Conservation (phyloP, 306 rosid species). For the Quercus aquifolioides region DNA sequence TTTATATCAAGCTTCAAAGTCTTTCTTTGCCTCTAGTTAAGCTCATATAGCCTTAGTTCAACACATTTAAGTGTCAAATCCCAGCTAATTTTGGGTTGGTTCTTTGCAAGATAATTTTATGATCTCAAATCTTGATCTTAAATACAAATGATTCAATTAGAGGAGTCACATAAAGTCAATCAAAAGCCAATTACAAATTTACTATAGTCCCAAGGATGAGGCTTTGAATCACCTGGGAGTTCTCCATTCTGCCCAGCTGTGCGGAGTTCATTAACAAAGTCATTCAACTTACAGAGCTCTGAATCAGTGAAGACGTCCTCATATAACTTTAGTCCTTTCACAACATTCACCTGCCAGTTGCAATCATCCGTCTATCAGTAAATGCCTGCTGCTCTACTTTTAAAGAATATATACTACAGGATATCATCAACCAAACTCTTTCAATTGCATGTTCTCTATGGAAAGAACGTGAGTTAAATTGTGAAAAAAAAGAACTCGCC, state of each 20-base stretch:
- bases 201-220: not conserved
- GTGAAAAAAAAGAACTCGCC: conserved; percentile 63
- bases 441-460: conserved; percentile 17
- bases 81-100: not conserved
- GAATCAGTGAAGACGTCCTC: conserved; percentile 72
- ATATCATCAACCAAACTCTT: not conserved
- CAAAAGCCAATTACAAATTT: not conserved
- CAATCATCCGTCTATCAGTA: conserved; percentile 30
- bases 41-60: not conserved
- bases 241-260: conserved; percentile 87
- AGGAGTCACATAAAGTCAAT: not conserved
- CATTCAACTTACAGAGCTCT: conserved; percentile 66
- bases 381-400: conserved; percentile 6
- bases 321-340: conserved; percentile 85
- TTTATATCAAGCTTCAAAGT: not conserved
- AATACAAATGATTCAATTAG: not conserved
- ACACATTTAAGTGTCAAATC: not conserved
- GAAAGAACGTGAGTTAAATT: conserved; percentile 2
- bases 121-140: not conserved
- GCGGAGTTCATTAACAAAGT: conserved; percentile 69
- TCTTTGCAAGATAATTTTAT: not conserved
- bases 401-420: not conserved
- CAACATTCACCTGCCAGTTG: conserved; percentile 89
- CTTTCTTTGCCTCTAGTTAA: not conserved
- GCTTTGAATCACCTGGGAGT: conserved; percentile 56